phyloP scores from a whole-genome alignment of 2,329 filamentous ascomycete species.

The Daldinia sp. region DNA sequence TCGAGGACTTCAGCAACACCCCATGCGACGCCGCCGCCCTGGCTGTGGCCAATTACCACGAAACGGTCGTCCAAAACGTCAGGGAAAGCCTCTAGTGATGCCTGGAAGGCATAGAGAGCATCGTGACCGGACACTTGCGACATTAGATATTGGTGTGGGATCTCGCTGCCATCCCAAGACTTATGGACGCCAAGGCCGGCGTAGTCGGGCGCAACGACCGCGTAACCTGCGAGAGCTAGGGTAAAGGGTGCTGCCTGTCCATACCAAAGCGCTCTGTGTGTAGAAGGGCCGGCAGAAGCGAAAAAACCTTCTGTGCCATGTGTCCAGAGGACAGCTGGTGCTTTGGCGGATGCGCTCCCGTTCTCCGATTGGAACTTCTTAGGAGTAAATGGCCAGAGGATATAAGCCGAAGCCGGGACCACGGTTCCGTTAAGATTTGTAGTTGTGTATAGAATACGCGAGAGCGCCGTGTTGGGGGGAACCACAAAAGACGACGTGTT shows the following conservation, averaged over 20 bases:
- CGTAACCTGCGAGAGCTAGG: conserved; percentile 53
- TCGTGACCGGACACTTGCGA: conserved; percentile 53
- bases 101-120: conserved; percentile 52
- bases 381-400: conserved; percentile 57
- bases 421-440: conserved; percentile 54
- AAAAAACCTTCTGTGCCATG: conserved; percentile 56
- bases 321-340: conserved; percentile 52
- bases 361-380: conserved; percentile 9
- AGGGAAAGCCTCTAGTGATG: conserved; percentile 45
- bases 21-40: conserved; percentile 46
- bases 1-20: conserved; percentile 44
- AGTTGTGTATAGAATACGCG: conserved; percentile 58
- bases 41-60: conserved; percentile 15
- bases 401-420: conserved; percentile 58
- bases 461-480: conserved; percentile 54
- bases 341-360: neutral
- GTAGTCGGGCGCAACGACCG: conserved; percentile 56
- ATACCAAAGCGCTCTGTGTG: conserved; percentile 53
- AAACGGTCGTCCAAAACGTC: conserved; percentile 48
- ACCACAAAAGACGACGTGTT: conserved; percentile 51
- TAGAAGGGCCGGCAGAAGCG: conserved; percentile 51
- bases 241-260: conserved; percentile 51
- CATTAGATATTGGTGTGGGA: conserved; percentile 53
- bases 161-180: conserved; percentile 45
- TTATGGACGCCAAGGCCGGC: conserved; percentile 53